Evolutionary conservation across 2,329 filamentous ascomycete genomes (phyloP), one percentile per base, ranked within the genome.

Genomic region (Xylariaceae sp.): DNA sequence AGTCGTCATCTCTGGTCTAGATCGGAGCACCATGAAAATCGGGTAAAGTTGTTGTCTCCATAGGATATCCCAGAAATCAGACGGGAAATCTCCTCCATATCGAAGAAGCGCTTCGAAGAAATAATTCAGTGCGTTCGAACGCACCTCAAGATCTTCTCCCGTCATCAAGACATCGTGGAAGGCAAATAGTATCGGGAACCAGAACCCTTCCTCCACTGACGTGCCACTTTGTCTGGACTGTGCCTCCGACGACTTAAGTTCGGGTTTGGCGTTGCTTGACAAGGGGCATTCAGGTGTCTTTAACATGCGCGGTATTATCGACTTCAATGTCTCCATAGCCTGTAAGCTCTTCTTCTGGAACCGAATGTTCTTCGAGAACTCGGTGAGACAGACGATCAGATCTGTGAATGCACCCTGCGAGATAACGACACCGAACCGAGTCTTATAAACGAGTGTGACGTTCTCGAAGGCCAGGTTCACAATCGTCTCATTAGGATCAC

Each of bases 91-190:
- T 15, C 90, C 89, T 42, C 95, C 94, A 67, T 97, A 94, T 63
- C 85, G 86, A 60, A 96, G 87, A 5, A 99, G 80, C 0, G 92
- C 92, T 60, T 97, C 93, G 69, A 99, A 99, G 62, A 99, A 91
- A 74, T 97, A 99, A 67, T 92, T 96, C 47, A 99, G 80, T 2
- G 95, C 94, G 75, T 85, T 87, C 1, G 85, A 97, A 60, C 94
- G 88, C 47, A 97, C 94, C 75, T 99, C 94, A 15, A 99, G 82
- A 72, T 99, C 94, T 74, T 99, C 95, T 2, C 95, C 94, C 1
- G 94, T 99, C 94, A 99, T 99, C 52, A 99, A 78, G 18, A 99
- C 92, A 73, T 99, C 94, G 72, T 99, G 94, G 79, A 99, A 99
- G 2, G 95, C 93, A 71, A 99, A 97, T 35, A 99, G 80, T 4